A percentile compares a stretch with the other conserved stretches of the same genome.
Evolutionary conservation across 2,329 filamentous ascomycete genomes (phyloP).

Genomic region (Sporothrix protearum): DNA sequence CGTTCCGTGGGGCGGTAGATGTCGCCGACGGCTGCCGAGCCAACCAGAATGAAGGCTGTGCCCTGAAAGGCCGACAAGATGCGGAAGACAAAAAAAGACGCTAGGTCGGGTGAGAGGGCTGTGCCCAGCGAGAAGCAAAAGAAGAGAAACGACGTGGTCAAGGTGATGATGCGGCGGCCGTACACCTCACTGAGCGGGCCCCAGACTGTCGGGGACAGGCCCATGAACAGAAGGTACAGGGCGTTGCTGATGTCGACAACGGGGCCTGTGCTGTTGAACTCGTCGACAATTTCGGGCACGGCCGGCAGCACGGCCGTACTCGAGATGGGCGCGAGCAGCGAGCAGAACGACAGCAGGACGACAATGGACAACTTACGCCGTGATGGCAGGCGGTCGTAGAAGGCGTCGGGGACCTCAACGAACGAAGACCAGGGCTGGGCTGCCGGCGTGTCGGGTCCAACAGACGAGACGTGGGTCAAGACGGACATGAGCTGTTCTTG

Average conservation of each 20-base stretch:
- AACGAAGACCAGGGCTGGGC: conserved; percentile 33
- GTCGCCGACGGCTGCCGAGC: conserved; percentile 58
- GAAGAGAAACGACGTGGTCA: conserved; percentile 57
- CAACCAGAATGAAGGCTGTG: conserved; percentile 64
- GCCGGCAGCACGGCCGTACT: conserved; percentile 63
- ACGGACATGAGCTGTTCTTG: conserved; percentile 17
- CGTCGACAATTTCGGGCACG: conserved; percentile 61
- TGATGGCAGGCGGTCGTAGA: conserved; percentile 63
- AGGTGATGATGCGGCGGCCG: conserved; percentile 53
- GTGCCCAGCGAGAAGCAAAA: conserved; percentile 62
- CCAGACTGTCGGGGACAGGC: conserved; percentile 61
- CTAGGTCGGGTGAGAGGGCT: conserved; percentile 62
- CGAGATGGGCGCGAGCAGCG: conserved; percentile 69
- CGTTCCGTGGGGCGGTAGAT: conserved; percentile 59
- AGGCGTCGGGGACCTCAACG: conserved; percentile 46
- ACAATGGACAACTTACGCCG: conserved; percentile 65
- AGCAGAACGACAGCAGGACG: conserved; percentile 66
- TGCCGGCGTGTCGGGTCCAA: conserved; percentile 32
- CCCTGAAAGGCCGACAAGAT: conserved; percentile 68
- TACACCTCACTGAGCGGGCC: conserved; percentile 61
- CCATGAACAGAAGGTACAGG: conserved; percentile 69
- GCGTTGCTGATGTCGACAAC: conserved; percentile 68
- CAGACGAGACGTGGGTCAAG: conserved; percentile 31
- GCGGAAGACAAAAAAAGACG: conserved; percentile 64
- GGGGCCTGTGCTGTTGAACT: conserved; percentile 56